Percentiles rank a stretch among this genome's conserved stretches.
Conservation (phyloP, 306 rosid genomes). For the Luffa acutangula region DNA sequence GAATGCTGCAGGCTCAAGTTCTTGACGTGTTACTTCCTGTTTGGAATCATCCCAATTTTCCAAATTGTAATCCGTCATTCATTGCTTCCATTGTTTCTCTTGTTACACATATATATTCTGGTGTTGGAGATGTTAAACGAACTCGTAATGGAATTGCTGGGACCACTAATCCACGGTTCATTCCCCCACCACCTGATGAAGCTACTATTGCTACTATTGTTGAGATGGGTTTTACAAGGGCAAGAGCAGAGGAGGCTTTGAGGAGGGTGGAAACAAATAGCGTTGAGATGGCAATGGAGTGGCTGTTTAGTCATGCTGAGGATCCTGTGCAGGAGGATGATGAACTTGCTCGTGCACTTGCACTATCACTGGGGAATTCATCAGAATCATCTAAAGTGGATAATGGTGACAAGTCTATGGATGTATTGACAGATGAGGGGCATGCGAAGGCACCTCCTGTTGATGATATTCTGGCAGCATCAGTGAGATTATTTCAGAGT, state of each 20-base stretch:
- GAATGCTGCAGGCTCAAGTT: constrained; percentile 95
- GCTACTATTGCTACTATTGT: constrained; percentile 76
- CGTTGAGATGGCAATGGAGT: constrained; percentile 99
- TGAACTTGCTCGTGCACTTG: constrained; percentile 96
- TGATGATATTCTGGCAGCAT: constrained; percentile 76
- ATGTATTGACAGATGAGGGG: constrained; percentile 64
- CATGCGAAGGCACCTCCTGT: constrained; percentile 73
- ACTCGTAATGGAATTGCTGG: constrained; percentile 61
- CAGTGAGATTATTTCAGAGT: constrained; percentile 72
- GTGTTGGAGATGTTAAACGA: constrained; percentile 90
- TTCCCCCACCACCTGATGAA: constrained; percentile 93
- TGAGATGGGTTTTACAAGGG: constrained; percentile 97
- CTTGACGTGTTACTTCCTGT: constrained; percentile 80
- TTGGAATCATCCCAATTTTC: constrained; percentile 87
- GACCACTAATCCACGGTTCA: constrained; percentile 55
- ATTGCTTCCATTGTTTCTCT: constrained; percentile 85
- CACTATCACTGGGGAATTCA: constrained; percentile 82
- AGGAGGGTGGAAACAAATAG: constrained; percentile 92
- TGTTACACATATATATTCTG: constrained; percentile 80
- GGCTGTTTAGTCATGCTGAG: constrained; percentile 88
- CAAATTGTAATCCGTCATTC: constrained; percentile 62
- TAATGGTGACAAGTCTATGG: constrained; percentile 62
- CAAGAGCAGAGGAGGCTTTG: constrained; percentile 97
- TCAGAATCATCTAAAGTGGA: constrained; percentile 81
- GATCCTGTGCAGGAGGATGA: constrained; percentile 99